These are phyloP conservation scores for Cicer chorassanicum DNA, from an alignment of 306 rosid species.

Conservation along the genomic window DNA sequence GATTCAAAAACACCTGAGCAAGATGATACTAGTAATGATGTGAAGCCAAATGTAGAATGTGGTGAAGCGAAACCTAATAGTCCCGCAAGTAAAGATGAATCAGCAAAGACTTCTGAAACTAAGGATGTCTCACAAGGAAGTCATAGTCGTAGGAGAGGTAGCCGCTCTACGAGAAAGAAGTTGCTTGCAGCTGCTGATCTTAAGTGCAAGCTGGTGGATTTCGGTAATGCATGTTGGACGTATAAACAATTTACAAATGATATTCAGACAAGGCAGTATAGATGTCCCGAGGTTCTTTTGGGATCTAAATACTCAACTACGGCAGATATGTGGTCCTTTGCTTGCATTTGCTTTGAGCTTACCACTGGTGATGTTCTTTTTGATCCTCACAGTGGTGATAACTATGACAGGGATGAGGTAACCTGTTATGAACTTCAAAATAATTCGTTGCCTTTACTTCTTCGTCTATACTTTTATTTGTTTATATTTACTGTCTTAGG, in stretches of 20 bases:
- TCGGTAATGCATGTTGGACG: conserved; percentile 99
- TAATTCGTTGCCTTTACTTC: conserved; percentile 32
- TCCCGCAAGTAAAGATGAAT: conserved; percentile 51
- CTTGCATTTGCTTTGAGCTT: conserved; percentile 97
- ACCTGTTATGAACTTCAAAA: conserved; percentile 28
- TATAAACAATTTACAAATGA: conserved; percentile 95
- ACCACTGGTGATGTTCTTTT: conserved; percentile 96
- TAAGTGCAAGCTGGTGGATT: conserved; percentile 93
- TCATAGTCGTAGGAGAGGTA: conserved; percentile 60
- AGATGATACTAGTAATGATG: conserved; percentile 58
- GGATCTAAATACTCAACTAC: conserved; percentile 94
- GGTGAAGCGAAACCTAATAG: conserved; percentile 54
- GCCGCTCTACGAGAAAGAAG: conserved; percentile 66
- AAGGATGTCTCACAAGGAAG: conserved; percentile 55
- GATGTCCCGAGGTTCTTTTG: conserved; percentile 97
- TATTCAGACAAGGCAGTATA: conserved; percentile 96
- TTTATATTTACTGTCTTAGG: background rate
- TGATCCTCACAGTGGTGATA: conserved; percentile 96
- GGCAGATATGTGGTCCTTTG: conserved; percentile 96
- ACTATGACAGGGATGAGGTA: conserved; percentile 98
- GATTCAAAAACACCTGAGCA: conserved; percentile 53
- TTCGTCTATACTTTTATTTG: background rate
- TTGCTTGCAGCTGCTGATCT: conserved; percentile 71
- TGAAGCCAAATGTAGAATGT: conserved; percentile 49
- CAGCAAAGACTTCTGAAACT: conserved; percentile 53